Evolutionary conservation across 495 filamentous ascomycete species (phyloP).

Genomic region (Penicillium maclennaniae): DNA sequence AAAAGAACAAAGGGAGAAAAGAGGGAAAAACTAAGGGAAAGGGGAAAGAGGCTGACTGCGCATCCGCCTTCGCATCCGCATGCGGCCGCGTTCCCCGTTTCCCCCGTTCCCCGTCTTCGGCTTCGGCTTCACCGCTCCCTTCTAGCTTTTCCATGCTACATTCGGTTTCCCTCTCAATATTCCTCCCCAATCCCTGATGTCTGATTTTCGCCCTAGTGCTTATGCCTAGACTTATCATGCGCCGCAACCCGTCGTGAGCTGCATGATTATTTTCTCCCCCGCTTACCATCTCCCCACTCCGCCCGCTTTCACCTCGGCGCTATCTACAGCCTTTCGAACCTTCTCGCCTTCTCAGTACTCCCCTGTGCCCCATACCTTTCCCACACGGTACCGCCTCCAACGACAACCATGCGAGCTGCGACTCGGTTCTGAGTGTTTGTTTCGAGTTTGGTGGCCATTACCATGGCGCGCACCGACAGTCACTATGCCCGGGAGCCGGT

Average conservation of each 20-base stretch:
- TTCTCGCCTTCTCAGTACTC: background rate
- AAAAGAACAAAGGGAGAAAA: background rate
- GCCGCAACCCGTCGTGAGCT: slow-evolving; percentile 9
- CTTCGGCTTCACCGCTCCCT: slow-evolving; percentile 10
- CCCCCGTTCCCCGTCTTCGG: slow-evolving; percentile 3
- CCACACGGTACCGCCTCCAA: background rate
- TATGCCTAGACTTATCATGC: slow-evolving; percentile 11
- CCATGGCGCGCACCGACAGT: slow-evolving; percentile 26
- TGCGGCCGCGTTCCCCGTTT: slow-evolving; percentile 14
- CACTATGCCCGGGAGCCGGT: slow-evolving; percentile 18
- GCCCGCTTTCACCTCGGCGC: background rate
- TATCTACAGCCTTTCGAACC: background rate
- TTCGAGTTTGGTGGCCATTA: slow-evolving; percentile 10
- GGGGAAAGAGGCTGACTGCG: background rate
- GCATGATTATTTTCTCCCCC: slow-evolving; percentile 11
- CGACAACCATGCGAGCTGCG: slow-evolving; percentile 19
- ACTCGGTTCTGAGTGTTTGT: slow-evolving; percentile 8
- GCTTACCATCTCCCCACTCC: slow-evolving; percentile 7
- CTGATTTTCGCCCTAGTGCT: background rate
- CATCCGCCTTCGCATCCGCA: slow-evolving; percentile 5
- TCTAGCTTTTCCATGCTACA: slow-evolving; percentile 1
- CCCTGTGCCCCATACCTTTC: background rate
- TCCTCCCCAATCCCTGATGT: background rate
- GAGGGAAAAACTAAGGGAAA: no score
- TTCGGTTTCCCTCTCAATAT: background rate